Evolutionary conservation across 441 rosid genomes (phyloP).

Genomic region (Adansonia grandidieri): DNA sequence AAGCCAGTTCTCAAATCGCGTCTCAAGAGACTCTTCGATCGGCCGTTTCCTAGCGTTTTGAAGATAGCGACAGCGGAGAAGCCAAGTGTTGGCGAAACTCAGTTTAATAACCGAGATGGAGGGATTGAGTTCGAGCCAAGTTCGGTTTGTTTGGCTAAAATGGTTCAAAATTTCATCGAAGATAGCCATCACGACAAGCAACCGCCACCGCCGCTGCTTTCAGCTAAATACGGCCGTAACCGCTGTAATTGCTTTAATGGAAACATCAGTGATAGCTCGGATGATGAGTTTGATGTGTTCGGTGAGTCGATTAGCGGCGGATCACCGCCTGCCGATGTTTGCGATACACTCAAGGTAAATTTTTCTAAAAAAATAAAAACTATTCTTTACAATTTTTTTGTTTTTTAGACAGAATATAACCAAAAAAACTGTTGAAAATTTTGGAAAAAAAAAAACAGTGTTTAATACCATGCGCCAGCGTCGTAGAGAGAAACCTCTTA

Average conservation of each 20-base stretch:
- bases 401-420: neutral
- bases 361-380: neutral
- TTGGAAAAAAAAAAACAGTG: slow-evolving; percentile 47
- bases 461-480: slow-evolving; percentile 67
- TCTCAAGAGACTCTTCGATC: slow-evolving; percentile 81
- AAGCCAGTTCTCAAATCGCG: slow-evolving; percentile 84
- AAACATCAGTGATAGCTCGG: slow-evolving; percentile 70
- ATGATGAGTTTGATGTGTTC: slow-evolving; percentile 71
- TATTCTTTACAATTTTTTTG: neutral
- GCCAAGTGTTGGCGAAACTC: slow-evolving; percentile 42
- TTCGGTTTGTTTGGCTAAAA: slow-evolving; percentile 77
- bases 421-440: neutral
- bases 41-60: slow-evolving; percentile 72
- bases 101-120: slow-evolving; percentile 41
- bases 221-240: slow-evolving; percentile 62
- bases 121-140: slow-evolving; percentile 78
- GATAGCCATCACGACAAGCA: slow-evolving; percentile 73
- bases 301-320: slow-evolving; percentile 51
- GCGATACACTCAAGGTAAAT: slow-evolving; percentile 74
- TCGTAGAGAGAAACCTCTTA: slow-evolving; percentile 69
- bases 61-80: slow-evolving; percentile 61
- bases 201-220: slow-evolving; percentile 38
- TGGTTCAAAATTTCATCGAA: slow-evolving; percentile 89
- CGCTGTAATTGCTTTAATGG: slow-evolving; percentile 95
- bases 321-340: slow-evolving; percentile 50